Percentiles rank a stretch among this genome's conserved stretches.
These are phyloP conservation scores for Rauvolfia tetraphylla DNA, from an alignment of 257 asterid genomes.

Conservation along the genomic window DNA sequence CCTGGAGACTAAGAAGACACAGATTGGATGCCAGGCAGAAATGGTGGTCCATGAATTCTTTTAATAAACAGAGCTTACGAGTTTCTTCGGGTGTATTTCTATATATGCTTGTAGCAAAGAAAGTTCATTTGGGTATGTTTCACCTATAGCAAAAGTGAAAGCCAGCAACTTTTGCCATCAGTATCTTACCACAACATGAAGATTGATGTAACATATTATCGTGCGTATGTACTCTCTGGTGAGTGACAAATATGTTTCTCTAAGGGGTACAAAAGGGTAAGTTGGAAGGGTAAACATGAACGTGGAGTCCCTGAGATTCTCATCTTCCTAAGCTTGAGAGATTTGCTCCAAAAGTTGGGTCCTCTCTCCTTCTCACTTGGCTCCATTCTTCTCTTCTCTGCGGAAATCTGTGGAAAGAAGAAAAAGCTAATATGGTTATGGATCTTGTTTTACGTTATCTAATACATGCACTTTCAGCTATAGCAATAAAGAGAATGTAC, in stretches of 20 bases:
- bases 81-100: not conserved
- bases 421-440: too few relatives aligned
- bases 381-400: too few relatives aligned
- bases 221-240: not conserved
- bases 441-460: too few relatives aligned
- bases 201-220: not conserved
- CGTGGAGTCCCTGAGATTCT: too few relatives aligned
- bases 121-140: not conserved
- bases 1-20: not conserved
- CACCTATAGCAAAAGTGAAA: slow-evolving; percentile 1
- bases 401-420: too few relatives aligned
- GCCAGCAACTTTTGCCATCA: slow-evolving; percentile 3
- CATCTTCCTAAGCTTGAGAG: too few relatives aligned
- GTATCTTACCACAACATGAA: not conserved
- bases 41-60: slow-evolving; percentile 18
- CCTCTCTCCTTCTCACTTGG: too few relatives aligned
- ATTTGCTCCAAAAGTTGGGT: too few relatives aligned
- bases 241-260: not conserved
- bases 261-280: not conserved
- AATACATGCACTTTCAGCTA: too few relatives aligned
- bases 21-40: slow-evolving; percentile 6
- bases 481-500: too few relatives aligned
- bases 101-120: not conserved
- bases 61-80: not conserved
- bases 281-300: too few relatives aligned